phyloP scores from a whole-genome alignment of 495 filamentous ascomycete genomes.

The Alectoria sarmentosa region DNA sequence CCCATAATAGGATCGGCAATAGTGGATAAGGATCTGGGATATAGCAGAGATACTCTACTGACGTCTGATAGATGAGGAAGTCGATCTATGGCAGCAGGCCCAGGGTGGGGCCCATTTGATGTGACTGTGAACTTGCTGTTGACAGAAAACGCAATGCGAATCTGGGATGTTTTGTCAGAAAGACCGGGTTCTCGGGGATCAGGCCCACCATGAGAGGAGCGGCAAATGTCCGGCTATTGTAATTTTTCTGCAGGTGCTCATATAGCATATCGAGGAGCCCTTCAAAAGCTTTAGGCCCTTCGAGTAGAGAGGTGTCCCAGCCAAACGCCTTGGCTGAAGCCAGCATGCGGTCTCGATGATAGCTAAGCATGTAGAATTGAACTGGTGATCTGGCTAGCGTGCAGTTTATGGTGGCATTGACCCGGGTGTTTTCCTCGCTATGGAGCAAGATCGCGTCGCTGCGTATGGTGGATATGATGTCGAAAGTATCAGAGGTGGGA shows the following conservation, averaged over 20 bases:
- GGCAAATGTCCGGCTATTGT: constrained; percentile 1
- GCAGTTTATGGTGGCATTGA: constrained; percentile 28
- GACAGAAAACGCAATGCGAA: constrained; percentile 32
- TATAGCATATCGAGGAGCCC: constrained; percentile 27
- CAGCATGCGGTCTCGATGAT: constrained; percentile 78
- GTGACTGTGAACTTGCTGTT: constrained; percentile 42
- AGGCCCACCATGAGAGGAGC: constrained; percentile 30
- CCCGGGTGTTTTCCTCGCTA: constrained; percentile 38
- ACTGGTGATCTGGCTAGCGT: constrained; percentile 30
- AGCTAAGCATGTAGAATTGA: constrained; percentile 77
- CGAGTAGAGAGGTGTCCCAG: constrained; percentile 28
- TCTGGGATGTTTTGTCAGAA: not conserved
- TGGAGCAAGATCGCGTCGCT: constrained; percentile 27
- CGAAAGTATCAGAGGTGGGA: not conserved
- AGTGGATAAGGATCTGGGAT: constrained; percentile 1
- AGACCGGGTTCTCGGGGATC: not conserved
- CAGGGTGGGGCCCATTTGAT: constrained; percentile 1
- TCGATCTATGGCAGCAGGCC: not conserved
- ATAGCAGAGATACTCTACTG: not conserved
- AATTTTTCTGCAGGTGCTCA: constrained; percentile 23
- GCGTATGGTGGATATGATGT: not conserved
- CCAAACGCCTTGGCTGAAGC: constrained; percentile 62
- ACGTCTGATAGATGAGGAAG: too few relatives aligned
- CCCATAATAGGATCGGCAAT: not conserved
- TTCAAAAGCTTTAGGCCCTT: constrained; percentile 32